phyloP scores from a whole-genome alignment of 1,139 yeast species.

The Schwanniomyces etchellsii region DNA sequence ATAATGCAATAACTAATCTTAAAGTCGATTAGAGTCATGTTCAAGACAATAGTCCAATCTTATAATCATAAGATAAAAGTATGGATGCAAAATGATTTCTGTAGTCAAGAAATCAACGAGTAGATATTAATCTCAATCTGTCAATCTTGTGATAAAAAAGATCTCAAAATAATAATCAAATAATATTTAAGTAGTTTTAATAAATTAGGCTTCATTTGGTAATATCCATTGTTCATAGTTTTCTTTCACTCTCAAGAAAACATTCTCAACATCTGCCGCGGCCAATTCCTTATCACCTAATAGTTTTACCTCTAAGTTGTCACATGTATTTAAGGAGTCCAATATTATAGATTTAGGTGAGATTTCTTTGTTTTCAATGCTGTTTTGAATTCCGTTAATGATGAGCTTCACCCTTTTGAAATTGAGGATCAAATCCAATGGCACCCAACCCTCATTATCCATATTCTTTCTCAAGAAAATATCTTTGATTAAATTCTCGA shows the following conservation, averaged over 20 bases:
- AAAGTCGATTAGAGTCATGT: too few species aligned
- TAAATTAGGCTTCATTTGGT: constrained; percentile 11
- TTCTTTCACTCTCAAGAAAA: constrained; percentile 37
- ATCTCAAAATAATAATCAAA: too few species aligned
- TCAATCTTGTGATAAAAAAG: too few species aligned
- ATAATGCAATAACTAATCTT: too few species aligned
- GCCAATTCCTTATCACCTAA: constrained; percentile 20
- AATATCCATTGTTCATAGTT: constrained; percentile 42
- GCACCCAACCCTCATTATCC: constrained; percentile 70
- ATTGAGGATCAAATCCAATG: constrained; percentile 54
- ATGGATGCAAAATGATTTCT: too few species aligned
- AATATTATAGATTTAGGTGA: constrained; percentile 21
- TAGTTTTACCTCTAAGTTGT: constrained; percentile 34
- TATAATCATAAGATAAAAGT: too few species aligned
- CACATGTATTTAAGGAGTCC: constrained; percentile 29
- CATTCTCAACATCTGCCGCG: constrained; percentile 23
- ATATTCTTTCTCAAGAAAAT: constrained; percentile 71
- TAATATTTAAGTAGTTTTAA: too few species aligned
- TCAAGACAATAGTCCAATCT: too few species aligned
- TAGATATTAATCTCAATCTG: too few species aligned
- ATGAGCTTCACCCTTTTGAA: constrained; percentile 70
- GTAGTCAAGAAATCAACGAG: too few species aligned
- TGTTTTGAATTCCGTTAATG: constrained; percentile 35
- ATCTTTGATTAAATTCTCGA: constrained; percentile 82
- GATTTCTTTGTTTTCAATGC: constrained; percentile 20